phyloP scores from a whole-genome alignment of 2,329 filamentous ascomycete species.

The Calonectria crousiana region DNA sequence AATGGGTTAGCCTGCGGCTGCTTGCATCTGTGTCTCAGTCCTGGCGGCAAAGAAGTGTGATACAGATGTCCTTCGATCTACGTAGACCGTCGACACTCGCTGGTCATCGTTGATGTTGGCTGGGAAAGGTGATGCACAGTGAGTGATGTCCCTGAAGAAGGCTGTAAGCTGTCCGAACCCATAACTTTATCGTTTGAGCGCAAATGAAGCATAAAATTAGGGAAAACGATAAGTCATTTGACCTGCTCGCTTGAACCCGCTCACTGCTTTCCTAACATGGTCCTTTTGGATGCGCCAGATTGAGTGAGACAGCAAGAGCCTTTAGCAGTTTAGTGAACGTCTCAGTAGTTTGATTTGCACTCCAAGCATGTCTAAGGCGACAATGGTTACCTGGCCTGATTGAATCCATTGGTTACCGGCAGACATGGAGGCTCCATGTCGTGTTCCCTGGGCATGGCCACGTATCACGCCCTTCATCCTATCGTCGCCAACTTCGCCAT shows the following conservation, averaged over 20 bases:
- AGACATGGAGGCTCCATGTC: slow-evolving; percentile 29
- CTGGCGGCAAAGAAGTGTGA: slow-evolving; percentile 26
- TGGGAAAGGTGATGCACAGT: not conserved
- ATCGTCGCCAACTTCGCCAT: not conserved
- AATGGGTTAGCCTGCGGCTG: slow-evolving; percentile 30
- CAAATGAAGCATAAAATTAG: not conserved
- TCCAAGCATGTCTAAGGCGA: slow-evolving; percentile 17
- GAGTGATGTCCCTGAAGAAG: too few relatives aligned
- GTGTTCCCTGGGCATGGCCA: slow-evolving; percentile 29
- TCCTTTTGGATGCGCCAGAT: not conserved
- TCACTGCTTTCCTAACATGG: not conserved
- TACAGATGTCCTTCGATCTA: slow-evolving; percentile 32
- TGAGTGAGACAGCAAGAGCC: not conserved
- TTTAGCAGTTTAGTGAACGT: not conserved
- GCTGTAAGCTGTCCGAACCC: not conserved
- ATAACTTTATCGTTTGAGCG: not conserved
- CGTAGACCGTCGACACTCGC: slow-evolving; percentile 16
- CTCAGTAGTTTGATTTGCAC: not conserved
- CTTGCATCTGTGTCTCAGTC: slow-evolving; percentile 36
- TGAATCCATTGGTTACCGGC: slow-evolving; percentile 42
- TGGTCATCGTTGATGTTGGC: not conserved
- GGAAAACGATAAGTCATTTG: not conserved
- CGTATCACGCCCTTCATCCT: slow-evolving; percentile 34
- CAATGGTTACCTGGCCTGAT: slow-evolving; percentile 2
- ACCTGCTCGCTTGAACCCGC: not conserved